Evolutionary conservation across 2,329 filamentous ascomycete species (phyloP).

Genomic region (Colletotrichum sp.): DNA sequence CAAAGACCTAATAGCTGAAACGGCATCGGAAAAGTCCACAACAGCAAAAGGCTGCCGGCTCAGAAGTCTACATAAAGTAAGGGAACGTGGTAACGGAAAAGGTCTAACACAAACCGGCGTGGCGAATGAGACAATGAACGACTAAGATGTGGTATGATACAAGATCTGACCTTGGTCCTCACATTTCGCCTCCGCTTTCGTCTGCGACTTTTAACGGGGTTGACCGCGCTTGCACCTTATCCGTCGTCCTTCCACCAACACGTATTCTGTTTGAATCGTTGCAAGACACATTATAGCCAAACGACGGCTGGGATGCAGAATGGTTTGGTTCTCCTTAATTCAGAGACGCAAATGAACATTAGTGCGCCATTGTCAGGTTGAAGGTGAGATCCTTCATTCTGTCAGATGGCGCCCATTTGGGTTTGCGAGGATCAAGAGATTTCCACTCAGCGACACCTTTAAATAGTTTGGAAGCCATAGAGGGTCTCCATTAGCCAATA

Average conservation of each 20-base stretch:
- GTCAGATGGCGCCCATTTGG: not conserved
- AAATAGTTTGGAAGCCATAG: not conserved
- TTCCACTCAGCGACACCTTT: not conserved
- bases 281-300: not conserved
- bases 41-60: fast-evolving
- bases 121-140: too few relatives aligned
- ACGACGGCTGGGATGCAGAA: fast-evolving
- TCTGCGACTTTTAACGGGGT: fast-evolving
- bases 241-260: not conserved
- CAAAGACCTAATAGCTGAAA: fast-evolving
- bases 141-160: fast-evolving
- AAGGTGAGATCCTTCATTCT: not conserved
- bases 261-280: not conserved
- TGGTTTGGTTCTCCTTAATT: fast-evolving
- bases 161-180: fast-evolving
- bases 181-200: fast-evolving
- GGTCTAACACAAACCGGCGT: too few relatives aligned
- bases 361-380: not conserved
- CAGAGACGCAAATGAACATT: fast-evolving
- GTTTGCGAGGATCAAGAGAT: not conserved
- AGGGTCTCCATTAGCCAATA: too few relatives aligned
- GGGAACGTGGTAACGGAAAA: fast-evolving
- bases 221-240: fast-evolving
- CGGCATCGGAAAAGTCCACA: too few relatives aligned
- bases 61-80: too few relatives aligned